Evolutionary conservation across 176 grass and related monocot genomes (phyloP).

Genomic region (Olyra latifolia): DNA sequence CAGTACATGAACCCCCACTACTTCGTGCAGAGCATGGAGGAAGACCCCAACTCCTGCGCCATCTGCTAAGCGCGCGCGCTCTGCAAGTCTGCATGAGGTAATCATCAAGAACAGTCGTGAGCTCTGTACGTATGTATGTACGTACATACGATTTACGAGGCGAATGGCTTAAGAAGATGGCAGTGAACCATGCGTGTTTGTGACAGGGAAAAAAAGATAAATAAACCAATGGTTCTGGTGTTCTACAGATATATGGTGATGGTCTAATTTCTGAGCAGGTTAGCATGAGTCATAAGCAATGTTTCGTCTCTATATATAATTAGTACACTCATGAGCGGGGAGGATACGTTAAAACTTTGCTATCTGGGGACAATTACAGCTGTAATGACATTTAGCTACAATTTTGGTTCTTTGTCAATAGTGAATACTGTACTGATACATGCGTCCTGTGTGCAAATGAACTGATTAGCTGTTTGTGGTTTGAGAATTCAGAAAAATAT

Average conservation of each 20-base stretch:
- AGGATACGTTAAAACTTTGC: constrained; percentile 19
- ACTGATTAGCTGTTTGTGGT: not conserved
- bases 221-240: not conserved
- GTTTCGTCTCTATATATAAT: not conserved
- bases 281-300: not conserved
- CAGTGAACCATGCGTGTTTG: not conserved
- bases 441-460: not conserved
- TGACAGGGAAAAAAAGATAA: not conserved
- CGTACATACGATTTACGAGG: not conserved
- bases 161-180: not conserved
- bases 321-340: not conserved
- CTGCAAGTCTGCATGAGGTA: not conserved
- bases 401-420: not conserved
- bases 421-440: constrained; percentile 1
- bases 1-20: constrained; percentile 47
- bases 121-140: no score
- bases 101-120: not conserved
- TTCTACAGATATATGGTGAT: not conserved
- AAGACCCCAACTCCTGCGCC: constrained; percentile 84
- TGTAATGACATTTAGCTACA: constrained; percentile 2
- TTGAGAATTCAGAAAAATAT: not conserved
- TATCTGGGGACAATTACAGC: not conserved
- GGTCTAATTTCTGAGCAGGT: not conserved
- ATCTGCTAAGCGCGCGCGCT: constrained; percentile 42
- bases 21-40: constrained; percentile 71